A percentile compares a stretch with the other conserved stretches of the same genome.
Evolutionary conservation across 164 flowering plant species (phyloP).

Genomic region (Buxus sempervirens): DNA sequence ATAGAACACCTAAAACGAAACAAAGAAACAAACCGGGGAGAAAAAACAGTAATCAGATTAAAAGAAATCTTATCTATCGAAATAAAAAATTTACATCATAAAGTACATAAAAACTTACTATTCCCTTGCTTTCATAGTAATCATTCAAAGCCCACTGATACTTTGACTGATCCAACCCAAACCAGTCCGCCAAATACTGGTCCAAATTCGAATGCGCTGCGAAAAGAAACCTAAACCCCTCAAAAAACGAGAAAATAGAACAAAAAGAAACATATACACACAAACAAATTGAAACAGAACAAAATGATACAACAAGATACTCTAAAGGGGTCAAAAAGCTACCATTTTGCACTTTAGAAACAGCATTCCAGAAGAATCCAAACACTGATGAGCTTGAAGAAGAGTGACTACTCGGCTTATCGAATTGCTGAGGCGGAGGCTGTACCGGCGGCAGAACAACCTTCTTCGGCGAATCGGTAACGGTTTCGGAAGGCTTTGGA

Average conservation of each 20-base stretch:
- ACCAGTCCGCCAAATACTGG: slow-evolving; percentile 63
- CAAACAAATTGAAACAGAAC: no score
- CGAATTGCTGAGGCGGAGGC: slow-evolving; percentile 39
- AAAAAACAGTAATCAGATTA: no score
- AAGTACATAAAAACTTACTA: slow-evolving; percentile 38
- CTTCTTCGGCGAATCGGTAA: slow-evolving; percentile 9
- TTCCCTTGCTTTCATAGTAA: slow-evolving; percentile 52
- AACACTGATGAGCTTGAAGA: slow-evolving; percentile 18
- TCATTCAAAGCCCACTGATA: slow-evolving; percentile 80
- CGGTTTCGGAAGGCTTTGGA: slow-evolving; percentile 25
- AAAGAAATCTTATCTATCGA: no score
- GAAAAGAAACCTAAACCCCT: not conserved
- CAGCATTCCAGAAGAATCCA: slow-evolving; percentile 51
- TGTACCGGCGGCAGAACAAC: slow-evolving; percentile 35
- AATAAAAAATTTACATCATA: no score
- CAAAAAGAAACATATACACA: not conserved
- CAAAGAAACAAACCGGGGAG: no score
- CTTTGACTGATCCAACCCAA: slow-evolving; percentile 71
- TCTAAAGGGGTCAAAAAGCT: not conserved
- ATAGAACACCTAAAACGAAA: no score
- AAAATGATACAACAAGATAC: no score
- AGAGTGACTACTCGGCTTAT: slow-evolving; percentile 14
- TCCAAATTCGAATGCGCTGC: slow-evolving; percentile 70
- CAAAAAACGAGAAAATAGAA: not conserved
- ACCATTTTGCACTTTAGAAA: slow-evolving; percentile 59